Base-by-base conservation (phyloP, 768 basidiomycete species). In the Clathrus columnatus region DNA sequence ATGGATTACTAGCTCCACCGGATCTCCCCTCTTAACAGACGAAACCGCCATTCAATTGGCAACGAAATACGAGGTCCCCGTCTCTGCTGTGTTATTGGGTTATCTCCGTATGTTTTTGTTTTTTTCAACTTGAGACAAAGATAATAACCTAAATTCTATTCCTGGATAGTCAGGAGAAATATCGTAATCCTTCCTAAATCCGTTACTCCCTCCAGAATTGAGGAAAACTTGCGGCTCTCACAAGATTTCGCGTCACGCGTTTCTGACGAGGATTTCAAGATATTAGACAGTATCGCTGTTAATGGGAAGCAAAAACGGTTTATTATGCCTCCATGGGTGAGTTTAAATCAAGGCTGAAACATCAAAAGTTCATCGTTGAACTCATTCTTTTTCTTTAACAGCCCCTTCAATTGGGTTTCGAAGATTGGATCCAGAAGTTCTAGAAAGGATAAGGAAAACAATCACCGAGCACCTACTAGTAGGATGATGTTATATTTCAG, bases 141-240 rank as follows among this genome's bases (percentile, higher is more conserved):
- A 21, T 56, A 17, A 54, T 53, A 28, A 41, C 49, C 43, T 26
- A 43, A 42, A 24, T n/a, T n/a, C 41, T 29, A n/a, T 50, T 47
- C 52, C 14, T 57, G 61, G 50, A 18, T 62, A 83, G 83, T 87
- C 51, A 73, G 76, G 11, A 85, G 86, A 63, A 80, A 75, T 32
- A 72, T 82, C 43, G 75, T 87, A 32, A 73, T 77, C 26, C 72
- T 91, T 36, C 75, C 87, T 21, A 91, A 91, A 72, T 87, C 84
- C 4, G 88, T 91, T 42, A 89, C 82, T 5, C 73, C 78, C 53
- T 67, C 74, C 51, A 82, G 88, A 20, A 84, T 90, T 63, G 68
- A 74, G 36, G 68, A 77, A 2, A 86, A 85, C 65, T 63, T 81
- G 50, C 68, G 65, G 10, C 84, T 84, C 24, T 68, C 82, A 17